These are phyloP conservation scores for Elsinoe ampelina DNA, from an alignment of 2,329 filamentous ascomycete species.

Conservation along the genomic window DNA sequence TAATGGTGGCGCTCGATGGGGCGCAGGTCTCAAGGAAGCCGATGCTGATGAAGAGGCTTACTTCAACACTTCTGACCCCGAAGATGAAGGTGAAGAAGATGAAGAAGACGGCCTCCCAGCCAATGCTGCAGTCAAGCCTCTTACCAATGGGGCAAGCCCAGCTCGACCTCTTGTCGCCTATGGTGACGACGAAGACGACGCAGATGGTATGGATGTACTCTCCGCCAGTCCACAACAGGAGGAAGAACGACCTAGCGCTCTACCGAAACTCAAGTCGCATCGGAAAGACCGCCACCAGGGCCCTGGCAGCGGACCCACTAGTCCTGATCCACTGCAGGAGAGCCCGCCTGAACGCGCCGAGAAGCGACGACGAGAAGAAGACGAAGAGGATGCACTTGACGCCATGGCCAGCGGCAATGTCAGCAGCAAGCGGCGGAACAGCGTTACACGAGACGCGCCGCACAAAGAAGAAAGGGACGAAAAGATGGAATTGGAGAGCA, in stretches of 20 bases:
- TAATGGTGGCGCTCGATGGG: conserved; percentile 49
- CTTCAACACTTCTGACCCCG: conserved; percentile 81
- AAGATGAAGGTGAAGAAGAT: conserved; percentile 55
- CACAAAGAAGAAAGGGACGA: conserved; percentile 18
- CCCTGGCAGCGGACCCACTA: conserved; percentile 17
- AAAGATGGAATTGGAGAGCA: conserved; percentile 11
- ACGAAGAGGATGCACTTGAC: conserved; percentile 85
- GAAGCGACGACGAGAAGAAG: conserved; percentile 84
- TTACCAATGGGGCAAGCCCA: conserved; percentile 55
- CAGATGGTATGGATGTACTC: conserved; percentile 45
- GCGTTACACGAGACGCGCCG: conserved; percentile 20
- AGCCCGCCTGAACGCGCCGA: conserved; percentile 68
- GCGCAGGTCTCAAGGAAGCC: conserved; percentile 68
- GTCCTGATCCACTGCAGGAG: conserved; percentile 18
- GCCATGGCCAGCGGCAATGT: conserved; percentile 53
- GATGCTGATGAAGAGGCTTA: conserved; percentile 87
- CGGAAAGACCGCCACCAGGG: conserved; percentile 18
- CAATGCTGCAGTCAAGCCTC: conserved; percentile 25
- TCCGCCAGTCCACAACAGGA: conserved; percentile 18
- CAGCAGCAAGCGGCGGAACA: conserved; percentile 37
- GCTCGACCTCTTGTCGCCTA: conserved; percentile 81
- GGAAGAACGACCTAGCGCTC: conserved; percentile 14
- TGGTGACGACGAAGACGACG: conserved; percentile 76
- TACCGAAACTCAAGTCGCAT: conserved; percentile 17
- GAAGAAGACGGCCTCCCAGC: conserved; percentile 23